Evolutionary conservation across 2,329 filamentous ascomycete genomes (phyloP).

Genomic region (Zasmidium cellare): DNA sequence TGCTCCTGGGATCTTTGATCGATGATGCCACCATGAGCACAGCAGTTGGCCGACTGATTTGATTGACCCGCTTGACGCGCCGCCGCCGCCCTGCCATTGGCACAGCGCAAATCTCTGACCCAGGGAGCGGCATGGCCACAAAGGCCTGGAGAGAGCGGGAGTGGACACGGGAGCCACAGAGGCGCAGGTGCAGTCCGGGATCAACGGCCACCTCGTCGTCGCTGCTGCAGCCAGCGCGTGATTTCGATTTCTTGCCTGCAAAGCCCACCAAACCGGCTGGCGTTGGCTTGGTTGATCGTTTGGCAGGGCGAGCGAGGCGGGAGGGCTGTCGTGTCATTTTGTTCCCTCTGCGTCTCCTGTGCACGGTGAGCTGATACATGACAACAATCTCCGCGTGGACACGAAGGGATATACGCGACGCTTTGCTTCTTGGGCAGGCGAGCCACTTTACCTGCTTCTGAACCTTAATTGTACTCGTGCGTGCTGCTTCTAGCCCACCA

Average conservation of each 20-base stretch:
- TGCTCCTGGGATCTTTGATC: background rate
- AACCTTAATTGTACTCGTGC: background rate
- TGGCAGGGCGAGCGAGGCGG: background rate
- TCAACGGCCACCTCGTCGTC: background rate
- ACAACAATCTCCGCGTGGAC: background rate
- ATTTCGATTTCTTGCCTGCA: too few relatives aligned
- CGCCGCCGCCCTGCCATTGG: background rate
- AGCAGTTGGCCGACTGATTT: background rate
- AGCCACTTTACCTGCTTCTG: background rate
- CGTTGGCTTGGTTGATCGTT: background rate
- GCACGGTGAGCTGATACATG: too few relatives aligned
- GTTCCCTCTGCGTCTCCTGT: too few relatives aligned
- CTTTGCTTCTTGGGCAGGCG: background rate
- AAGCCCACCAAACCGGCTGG: background rate
- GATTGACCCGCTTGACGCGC: background rate
- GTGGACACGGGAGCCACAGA: background rate
- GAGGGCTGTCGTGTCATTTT: too few relatives aligned
- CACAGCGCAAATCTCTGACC: too few relatives aligned
- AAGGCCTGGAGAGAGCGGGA: too few relatives aligned
- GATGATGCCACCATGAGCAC: background rate
- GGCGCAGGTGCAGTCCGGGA: background rate
- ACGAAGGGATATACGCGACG: background rate
- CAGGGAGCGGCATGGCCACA: too few relatives aligned
- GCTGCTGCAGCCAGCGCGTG: background rate
- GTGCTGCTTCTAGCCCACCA: background rate